Percentiles rank a stretch among this genome's conserved stretches.
Evolutionary conservation across 306 rosid genomes (phyloP).

Genomic region (Carpinus fangiana): DNA sequence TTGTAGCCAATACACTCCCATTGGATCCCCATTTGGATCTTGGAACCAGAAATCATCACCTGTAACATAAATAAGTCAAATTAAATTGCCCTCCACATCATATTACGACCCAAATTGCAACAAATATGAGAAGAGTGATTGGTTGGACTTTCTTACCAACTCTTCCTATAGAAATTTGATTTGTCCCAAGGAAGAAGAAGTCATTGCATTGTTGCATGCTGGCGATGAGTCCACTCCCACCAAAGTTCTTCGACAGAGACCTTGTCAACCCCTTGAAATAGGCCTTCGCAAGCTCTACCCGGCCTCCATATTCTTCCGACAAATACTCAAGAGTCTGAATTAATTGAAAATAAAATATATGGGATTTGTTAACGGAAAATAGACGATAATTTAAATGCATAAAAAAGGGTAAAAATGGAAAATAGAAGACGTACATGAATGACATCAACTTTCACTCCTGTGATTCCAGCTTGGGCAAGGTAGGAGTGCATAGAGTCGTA

Average conservation of each 20-base stretch:
- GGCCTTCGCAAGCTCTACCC: constrained; percentile 77
- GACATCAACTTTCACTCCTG: constrained; percentile 86
- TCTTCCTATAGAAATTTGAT: constrained; percentile 67
- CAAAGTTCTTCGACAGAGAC: constrained; percentile 72
- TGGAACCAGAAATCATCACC: constrained; percentile 97
- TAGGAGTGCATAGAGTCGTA: constrained; percentile 84
- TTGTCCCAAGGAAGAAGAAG: constrained; percentile 84
- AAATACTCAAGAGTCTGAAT: constrained; percentile 69
- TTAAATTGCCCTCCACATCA: background rate
- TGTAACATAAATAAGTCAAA: constrained; percentile 8
- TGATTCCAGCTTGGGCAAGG: constrained; percentile 65
- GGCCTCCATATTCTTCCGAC: constrained; percentile 73
- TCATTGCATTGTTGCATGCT: constrained; percentile 99
- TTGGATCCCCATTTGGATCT: constrained; percentile 88
- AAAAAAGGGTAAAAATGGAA: background rate
- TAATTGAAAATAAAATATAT: background rate
- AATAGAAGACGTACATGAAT: constrained; percentile 57
- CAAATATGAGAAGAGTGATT: too few species aligned
- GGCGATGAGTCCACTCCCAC: constrained; percentile 73
- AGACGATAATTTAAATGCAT: background rate
- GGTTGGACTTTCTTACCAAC: constrained; percentile 52
- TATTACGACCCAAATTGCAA: too few species aligned
- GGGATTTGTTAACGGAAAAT: background rate
- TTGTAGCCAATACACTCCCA: constrained; percentile 84
- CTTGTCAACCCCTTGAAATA: constrained; percentile 62